Evolutionary conservation across 2,329 filamentous ascomycete species (phyloP), one percentile per base, ranked within the genome.

Genomic region (Aspergillus japonicus): DNA sequence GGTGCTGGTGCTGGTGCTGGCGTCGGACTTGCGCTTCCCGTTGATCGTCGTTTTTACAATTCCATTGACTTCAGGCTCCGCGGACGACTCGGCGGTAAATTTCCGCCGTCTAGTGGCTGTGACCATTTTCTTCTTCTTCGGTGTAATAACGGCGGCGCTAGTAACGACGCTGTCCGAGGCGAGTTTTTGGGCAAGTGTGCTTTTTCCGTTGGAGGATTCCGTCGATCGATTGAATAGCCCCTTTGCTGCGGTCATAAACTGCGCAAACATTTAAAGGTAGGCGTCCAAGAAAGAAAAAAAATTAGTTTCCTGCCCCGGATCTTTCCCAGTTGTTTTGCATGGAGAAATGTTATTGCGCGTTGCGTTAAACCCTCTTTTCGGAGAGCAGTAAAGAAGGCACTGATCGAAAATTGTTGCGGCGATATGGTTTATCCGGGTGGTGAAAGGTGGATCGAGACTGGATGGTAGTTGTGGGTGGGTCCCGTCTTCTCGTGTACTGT

Each of bases 171-270:
- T 14, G 48, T 49, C 11, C 35, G 48, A 55, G 19, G 42, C 56
- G 6, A 65, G 4, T 12, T 54, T 55, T 63, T 56, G 23, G 24
- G n/a, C 35, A 35, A 31, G 23, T 54, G 42, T 54, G 47, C 44
- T 19, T 53, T 57, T 59, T 50, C 42, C 59, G 57, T 54, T 57
- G 47, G 21, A 54, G 53, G 47, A 48, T 42, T 52, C 68, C 64
- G 54, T 70, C 60, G 69, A 68, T 68, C 68, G 72, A 63, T 68
- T 64, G 60, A 78, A 77, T 63, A 78, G 62, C 66, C 76, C 75
- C 67, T 76, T 77, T 61, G 77, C 77, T 62, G 74, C 74, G 53
- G 74, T 78, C 55, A 78, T 71, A 56, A 78, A 48, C 39, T 78
- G 71, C 51, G 76, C 73, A 60, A 78, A 77, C 77, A 78, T 78